Conservation (phyloP, 1,284 basidiomycete genomes). For the Ustilago lituana region DNA sequence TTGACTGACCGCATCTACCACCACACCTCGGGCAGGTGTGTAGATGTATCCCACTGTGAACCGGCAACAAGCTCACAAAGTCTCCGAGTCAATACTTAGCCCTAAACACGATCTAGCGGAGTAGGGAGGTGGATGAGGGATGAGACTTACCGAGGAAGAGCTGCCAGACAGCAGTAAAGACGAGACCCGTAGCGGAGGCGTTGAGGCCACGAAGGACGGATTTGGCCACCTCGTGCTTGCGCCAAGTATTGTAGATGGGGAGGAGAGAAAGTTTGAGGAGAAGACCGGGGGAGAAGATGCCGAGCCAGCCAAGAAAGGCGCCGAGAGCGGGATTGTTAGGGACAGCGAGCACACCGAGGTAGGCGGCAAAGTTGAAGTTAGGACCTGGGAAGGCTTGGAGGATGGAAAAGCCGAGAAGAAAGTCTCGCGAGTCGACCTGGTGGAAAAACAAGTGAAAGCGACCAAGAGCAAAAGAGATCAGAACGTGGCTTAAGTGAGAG, state of each 20-base stretch:
- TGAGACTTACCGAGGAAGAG: slow-evolving; percentile 68
- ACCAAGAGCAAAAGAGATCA: not conserved
- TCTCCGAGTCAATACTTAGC: no score
- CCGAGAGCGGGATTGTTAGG: slow-evolving; percentile 68
- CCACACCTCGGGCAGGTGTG: slow-evolving; percentile 61
- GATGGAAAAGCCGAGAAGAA: slow-evolving; percentile 73
- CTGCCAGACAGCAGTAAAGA: slow-evolving; percentile 73
- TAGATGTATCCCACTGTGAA: slow-evolving; percentile 57
- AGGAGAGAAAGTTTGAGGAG: slow-evolving; percentile 72
- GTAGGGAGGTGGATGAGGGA: no score
- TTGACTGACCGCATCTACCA: slow-evolving; percentile 36
- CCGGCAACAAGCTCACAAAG: not conserved
- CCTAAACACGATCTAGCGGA: no score
- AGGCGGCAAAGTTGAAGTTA: slow-evolving; percentile 74
- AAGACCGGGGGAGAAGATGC: slow-evolving; percentile 68
- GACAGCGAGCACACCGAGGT: slow-evolving; percentile 71
- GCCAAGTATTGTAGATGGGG: slow-evolving; percentile 71
- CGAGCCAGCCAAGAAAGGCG: slow-evolving; percentile 70
- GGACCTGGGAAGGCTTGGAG: slow-evolving; percentile 70
- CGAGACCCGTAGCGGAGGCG: slow-evolving; percentile 72
- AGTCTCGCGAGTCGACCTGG: slow-evolving; percentile 71
- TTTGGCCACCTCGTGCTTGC: slow-evolving; percentile 69
- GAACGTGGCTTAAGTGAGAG: no score
- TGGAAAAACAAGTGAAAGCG: not conserved
- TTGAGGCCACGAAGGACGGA: slow-evolving; percentile 72